phyloP scores from a whole-genome alignment of 2,329 filamentous ascomycete genomes.

The Penicillium oxalicum region DNA sequence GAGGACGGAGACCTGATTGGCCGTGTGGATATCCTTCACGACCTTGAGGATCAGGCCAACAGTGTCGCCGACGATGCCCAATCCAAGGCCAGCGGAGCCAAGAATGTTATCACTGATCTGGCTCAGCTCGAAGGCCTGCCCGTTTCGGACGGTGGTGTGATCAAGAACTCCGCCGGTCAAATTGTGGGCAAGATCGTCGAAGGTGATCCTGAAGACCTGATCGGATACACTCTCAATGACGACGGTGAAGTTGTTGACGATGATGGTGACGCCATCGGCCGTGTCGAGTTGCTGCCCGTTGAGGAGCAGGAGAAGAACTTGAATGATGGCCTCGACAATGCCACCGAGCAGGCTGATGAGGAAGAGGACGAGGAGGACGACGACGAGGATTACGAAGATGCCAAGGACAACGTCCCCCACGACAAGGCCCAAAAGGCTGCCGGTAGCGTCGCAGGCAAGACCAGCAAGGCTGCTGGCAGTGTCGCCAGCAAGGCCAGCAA shows the following conservation, averaged over 20 bases:
- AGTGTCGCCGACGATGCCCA: constrained; percentile 14
- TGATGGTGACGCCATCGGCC: constrained; percentile 34
- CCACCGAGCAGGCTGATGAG: constrained; percentile 43
- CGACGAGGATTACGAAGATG: constrained; percentile 35
- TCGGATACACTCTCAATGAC: constrained; percentile 37
- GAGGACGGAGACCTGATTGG: constrained; percentile 34
- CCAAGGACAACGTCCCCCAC: constrained; percentile 32
- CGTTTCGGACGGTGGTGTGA: constrained; percentile 50
- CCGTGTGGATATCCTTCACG: constrained; percentile 27
- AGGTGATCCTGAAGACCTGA: constrained; percentile 33
- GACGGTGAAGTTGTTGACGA: constrained; percentile 39
- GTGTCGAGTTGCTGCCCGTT: constrained; percentile 22
- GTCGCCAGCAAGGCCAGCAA: constrained; percentile 1
- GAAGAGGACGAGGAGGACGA: constrained; percentile 43
- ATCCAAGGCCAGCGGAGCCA: constrained; percentile 11
- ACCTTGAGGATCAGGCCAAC: constrained; percentile 23
- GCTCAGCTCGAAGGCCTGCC: constrained; percentile 33
- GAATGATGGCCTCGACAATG: constrained; percentile 44
- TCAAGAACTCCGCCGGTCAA: constrained; percentile 43
- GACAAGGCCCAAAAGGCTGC: constrained; percentile 7
- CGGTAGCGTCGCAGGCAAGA: constrained; percentile 1
- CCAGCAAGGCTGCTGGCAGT: too few relatives aligned
- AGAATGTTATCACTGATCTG: constrained; percentile 30
- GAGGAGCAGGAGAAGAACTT: constrained; percentile 27
- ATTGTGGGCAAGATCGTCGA: constrained; percentile 37